These are phyloP conservation scores for Thermochaetoides dissita DNA, from an alignment of 2,329 filamentous ascomycete genomes.

Conservation along the genomic window DNA sequence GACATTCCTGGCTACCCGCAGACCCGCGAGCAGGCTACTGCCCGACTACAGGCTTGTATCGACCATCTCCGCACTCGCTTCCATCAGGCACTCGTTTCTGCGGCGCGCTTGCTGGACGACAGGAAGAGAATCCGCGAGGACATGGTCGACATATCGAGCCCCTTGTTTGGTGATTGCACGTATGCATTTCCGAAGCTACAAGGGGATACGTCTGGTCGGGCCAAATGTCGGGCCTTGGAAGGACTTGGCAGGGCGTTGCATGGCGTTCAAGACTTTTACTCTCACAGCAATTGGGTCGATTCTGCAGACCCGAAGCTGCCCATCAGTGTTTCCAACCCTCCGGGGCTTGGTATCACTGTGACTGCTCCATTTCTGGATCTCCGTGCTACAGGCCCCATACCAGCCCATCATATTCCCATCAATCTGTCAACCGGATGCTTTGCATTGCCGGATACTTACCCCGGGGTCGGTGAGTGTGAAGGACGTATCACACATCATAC, in stretches of 20 bases:
- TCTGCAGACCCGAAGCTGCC: slow-evolving; percentile 7
- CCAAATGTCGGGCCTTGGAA: slow-evolving; percentile 13
- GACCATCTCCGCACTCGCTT: slow-evolving; percentile 14
- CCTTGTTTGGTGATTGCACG: slow-evolving; percentile 10
- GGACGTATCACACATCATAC: slow-evolving; percentile 13
- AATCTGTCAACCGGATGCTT: slow-evolving; percentile 15
- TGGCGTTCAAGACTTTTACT: slow-evolving; percentile 15
- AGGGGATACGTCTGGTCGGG: slow-evolving; percentile 7
- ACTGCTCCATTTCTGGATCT: slow-evolving; percentile 13
- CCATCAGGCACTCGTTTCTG: slow-evolving; percentile 8
- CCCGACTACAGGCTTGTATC: slow-evolving; percentile 11
- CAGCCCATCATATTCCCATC: slow-evolving; percentile 8
- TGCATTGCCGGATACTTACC: slow-evolving; percentile 9
- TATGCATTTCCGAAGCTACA: slow-evolving; percentile 12
- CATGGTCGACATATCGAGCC: slow-evolving; percentile 9
- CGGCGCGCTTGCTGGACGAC: slow-evolving; percentile 8
- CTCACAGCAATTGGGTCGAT: slow-evolving; percentile 16
- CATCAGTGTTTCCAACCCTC: slow-evolving; percentile 13
- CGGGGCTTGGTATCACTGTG: slow-evolving; percentile 10
- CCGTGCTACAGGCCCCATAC: slow-evolving; percentile 8
- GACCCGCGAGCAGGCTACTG: slow-evolving; percentile 9
- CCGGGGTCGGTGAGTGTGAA: slow-evolving; percentile 9
- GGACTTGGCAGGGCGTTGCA: slow-evolving; percentile 12
- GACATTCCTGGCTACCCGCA: slow-evolving; percentile 14
- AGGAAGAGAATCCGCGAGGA: slow-evolving; percentile 7